phyloP scores from a whole-genome alignment of 805 yeast species.

The Ogataea philodendri region DNA sequence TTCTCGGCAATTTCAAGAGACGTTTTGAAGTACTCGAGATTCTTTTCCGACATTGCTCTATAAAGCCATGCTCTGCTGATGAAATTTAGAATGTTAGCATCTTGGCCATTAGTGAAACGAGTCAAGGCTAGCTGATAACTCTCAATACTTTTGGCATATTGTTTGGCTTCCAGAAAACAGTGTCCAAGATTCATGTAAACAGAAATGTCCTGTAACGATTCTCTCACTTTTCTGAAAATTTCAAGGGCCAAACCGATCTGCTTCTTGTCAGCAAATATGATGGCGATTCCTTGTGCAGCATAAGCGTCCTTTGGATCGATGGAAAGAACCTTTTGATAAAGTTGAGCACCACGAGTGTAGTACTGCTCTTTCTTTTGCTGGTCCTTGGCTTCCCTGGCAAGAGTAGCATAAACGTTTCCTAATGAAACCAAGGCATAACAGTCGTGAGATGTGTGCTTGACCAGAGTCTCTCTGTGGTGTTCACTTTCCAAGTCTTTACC shows the following conservation, averaged over 20 bases:
- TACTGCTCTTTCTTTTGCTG: constrained; percentile 63
- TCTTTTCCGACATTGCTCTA: constrained; percentile 69
- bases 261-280: constrained; percentile 83
- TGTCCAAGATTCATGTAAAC: constrained; percentile 86
- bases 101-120: constrained; percentile 60
- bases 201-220: constrained; percentile 80
- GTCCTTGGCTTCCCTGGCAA: constrained; percentile 76
- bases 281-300: constrained; percentile 98
- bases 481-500: constrained; percentile 62
- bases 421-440: constrained; percentile 83
- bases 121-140: constrained; percentile 77
- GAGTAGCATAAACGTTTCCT: constrained; percentile 79
- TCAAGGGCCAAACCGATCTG: constrained; percentile 76
- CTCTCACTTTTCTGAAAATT: constrained; percentile 84
- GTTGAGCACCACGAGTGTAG: constrained; percentile 86
- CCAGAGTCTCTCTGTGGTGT: constrained; percentile 83
- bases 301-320: constrained; percentile 83
- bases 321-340: constrained; percentile 83
- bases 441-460: constrained; percentile 82
- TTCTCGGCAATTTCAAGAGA: constrained; percentile 61
- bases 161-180: constrained; percentile 77
- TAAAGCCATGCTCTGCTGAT: constrained; percentile 88
- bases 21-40: constrained; percentile 53
- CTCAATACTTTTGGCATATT: constrained; percentile 83
- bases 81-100: constrained; percentile 63